These are phyloP conservation scores for Neurospora sp. DNA, from an alignment of 495 filamentous ascomycete genomes.

Conservation along the genomic window DNA sequence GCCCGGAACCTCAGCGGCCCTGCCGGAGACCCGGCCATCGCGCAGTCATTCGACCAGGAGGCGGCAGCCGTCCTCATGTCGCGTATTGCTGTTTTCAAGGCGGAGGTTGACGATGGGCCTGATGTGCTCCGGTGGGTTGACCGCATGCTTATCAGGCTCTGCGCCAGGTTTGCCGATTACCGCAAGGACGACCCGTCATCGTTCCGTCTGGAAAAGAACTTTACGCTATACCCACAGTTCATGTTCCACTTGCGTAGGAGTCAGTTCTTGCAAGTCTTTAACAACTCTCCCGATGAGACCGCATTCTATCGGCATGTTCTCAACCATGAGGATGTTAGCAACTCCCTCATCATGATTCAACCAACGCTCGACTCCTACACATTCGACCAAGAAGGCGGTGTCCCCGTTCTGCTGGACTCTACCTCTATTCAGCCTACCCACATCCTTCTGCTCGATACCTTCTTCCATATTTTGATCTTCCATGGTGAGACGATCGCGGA, in stretches of 20 bases:
- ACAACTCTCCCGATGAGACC: slow-evolving; percentile 98
- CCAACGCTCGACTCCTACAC: slow-evolving; percentile 97
- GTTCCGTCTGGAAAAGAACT: slow-evolving; percentile 98
- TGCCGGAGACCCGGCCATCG: slow-evolving; percentile 91
- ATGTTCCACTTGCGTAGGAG: slow-evolving; percentile 98
- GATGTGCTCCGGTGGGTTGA: slow-evolving; percentile 98
- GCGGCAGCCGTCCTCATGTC: slow-evolving; percentile 98
- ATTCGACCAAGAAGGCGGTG: slow-evolving; percentile 82
- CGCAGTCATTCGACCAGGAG: slow-evolving; percentile 97
- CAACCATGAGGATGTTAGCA: slow-evolving; percentile 94
- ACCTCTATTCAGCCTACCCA: slow-evolving; percentile 91
- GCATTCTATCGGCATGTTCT: slow-evolving; percentile 97
- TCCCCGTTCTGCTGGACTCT: slow-evolving; percentile 89
- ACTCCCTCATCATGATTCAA: slow-evolving; percentile 98
- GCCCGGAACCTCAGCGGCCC: slow-evolving; percentile 87
- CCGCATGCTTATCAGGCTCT: slow-evolving; percentile 94
- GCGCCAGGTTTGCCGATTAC: slow-evolving; percentile 96
- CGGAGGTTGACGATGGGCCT: slow-evolving; percentile 97
- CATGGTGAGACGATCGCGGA: slow-evolving; percentile 96
- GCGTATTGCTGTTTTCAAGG: slow-evolving; percentile 96
- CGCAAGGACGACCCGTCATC: slow-evolving; percentile 97
- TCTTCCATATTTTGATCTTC: slow-evolving; percentile 99
- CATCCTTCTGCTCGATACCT: slow-evolving; percentile 91
- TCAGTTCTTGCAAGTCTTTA: slow-evolving; percentile 98
- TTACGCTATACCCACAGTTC: slow-evolving; percentile 97